phyloP scores from a whole-genome alignment of 2,329 filamentous ascomycete species.

The Stagonosporopsis cucurbitacearum region DNA sequence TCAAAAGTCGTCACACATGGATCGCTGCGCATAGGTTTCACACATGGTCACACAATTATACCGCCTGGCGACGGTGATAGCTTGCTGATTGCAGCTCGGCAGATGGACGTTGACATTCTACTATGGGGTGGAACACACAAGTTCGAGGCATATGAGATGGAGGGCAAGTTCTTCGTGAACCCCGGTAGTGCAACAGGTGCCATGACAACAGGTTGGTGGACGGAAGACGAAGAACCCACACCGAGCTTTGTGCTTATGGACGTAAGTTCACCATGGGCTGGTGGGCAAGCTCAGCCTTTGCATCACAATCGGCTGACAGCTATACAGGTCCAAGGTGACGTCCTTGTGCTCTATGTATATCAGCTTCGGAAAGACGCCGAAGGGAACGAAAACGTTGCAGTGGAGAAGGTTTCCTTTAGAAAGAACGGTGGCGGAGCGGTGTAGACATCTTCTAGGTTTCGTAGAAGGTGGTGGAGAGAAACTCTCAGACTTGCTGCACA shows the following conservation, averaged over 20 bases:
- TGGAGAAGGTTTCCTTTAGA: constrained; percentile 63
- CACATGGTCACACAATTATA: constrained; percentile 74
- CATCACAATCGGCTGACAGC: constrained; percentile 26
- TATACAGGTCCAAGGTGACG: constrained; percentile 87
- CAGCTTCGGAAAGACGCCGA: constrained; percentile 61
- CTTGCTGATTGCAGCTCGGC: constrained; percentile 69
- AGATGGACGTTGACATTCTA: constrained; percentile 74
- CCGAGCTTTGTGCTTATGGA: constrained; percentile 98
- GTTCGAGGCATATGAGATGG: constrained; percentile 75
- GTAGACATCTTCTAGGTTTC: constrained; percentile 29
- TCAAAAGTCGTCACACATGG: constrained; percentile 75
- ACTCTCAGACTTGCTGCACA: neutral
- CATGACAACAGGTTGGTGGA: constrained; percentile 66
- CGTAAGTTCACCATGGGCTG: constrained; percentile 66
- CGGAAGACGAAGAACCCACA: constrained; percentile 69
- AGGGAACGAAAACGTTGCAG: constrained; percentile 60
- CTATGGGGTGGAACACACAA: constrained; percentile 74
- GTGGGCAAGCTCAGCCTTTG: neutral
- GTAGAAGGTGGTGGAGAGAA: constrained; percentile 15
- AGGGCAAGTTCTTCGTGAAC: constrained; percentile 75
- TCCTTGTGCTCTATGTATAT: constrained; percentile 94
- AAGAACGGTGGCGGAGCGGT: constrained; percentile 54
- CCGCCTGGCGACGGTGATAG: constrained; percentile 71
- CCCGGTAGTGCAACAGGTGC: constrained; percentile 72
- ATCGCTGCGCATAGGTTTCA: constrained; percentile 71